A percentile compares a stretch with the other conserved stretches of the same genome.
phyloP scores from a whole-genome alignment of 768 basidiomycete species.

The Chalciporus chontae region DNA sequence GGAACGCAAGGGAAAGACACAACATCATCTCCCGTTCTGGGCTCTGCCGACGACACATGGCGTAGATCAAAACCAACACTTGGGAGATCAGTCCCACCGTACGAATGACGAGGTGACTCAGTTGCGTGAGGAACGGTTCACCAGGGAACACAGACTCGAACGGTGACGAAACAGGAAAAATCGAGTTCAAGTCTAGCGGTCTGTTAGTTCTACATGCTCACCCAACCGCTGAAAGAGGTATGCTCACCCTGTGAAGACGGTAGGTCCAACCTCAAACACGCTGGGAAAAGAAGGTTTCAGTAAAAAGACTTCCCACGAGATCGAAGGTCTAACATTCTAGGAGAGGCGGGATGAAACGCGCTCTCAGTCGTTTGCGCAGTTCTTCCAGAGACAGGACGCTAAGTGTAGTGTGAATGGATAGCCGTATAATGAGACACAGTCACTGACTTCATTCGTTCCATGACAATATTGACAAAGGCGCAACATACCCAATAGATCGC shows the following conservation, averaged over 20 bases:
- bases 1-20: constrained; percentile 27
- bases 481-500: constrained; percentile 29
- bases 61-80: constrained; percentile 15
- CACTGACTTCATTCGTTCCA: constrained; percentile 22
- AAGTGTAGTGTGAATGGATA: neutral
- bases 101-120: constrained; percentile 21
- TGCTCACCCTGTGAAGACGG: constrained; percentile 20
- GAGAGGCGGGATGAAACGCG: constrained; percentile 38
- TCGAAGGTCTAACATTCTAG: constrained; percentile 29
- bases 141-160: constrained; percentile 37
- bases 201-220: neutral
- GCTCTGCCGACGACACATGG: constrained; percentile 14
- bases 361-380: constrained; percentile 32
- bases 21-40: constrained; percentile 29
- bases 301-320: neutral
- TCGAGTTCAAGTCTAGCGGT: constrained; percentile 12
- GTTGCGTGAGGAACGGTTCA: constrained; percentile 28
- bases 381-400: constrained; percentile 18
- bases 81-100: constrained; percentile 28
- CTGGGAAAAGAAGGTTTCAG: constrained; percentile 11
- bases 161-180: constrained; percentile 15
- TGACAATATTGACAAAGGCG: constrained; percentile 19
- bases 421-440: neutral
- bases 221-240: neutral
- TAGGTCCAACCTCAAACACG: constrained; percentile 23